Evolutionary conservation across 106 monocot species (phyloP).

Genomic region (Platanthera guangdongensis): DNA sequence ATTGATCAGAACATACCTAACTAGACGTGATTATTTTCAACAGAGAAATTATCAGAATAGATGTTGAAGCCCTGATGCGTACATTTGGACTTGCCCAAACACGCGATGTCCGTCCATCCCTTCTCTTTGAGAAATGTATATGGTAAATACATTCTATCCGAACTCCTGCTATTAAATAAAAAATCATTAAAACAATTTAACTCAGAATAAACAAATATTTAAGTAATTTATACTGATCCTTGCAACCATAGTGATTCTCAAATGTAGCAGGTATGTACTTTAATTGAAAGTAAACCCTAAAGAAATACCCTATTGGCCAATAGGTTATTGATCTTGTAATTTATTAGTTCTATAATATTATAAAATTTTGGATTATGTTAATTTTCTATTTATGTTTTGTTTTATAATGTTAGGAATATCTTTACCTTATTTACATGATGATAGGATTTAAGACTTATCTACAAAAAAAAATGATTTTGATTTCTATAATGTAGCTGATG

Average conservation of each 20-base stretch:
- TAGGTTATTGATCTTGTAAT: too few relatives aligned
- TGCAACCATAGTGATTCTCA: neutral
- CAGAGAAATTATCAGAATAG: neutral
- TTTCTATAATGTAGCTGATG: too few relatives aligned
- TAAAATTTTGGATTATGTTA: too few relatives aligned
- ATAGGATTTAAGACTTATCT: too few relatives aligned
- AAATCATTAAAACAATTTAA: neutral
- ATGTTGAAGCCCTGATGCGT: slow-evolving; percentile 12
- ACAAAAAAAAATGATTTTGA: too few relatives aligned
- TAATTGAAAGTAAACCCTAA: too few relatives aligned
- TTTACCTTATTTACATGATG: too few relatives aligned
- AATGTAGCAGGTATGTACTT: neutral
- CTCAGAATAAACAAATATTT: neutral
- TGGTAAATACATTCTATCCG: slow-evolving; percentile 8
- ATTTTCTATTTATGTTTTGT: too few relatives aligned
- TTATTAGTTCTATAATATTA: too few relatives aligned
- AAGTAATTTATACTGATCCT: neutral
- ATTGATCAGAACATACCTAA: slow-evolving; percentile 1
- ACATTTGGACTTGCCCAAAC: slow-evolving; percentile 27
- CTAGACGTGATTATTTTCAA: slow-evolving; percentile 5
- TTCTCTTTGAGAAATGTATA: slow-evolving; percentile 1
- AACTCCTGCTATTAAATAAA: slow-evolving; percentile 15
- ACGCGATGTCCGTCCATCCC: neutral
- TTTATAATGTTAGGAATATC: too few relatives aligned
- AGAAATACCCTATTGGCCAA: too few relatives aligned